Conservation (phyloP, 345 rosid genomes). For the Mallotus nudiflorus region DNA sequence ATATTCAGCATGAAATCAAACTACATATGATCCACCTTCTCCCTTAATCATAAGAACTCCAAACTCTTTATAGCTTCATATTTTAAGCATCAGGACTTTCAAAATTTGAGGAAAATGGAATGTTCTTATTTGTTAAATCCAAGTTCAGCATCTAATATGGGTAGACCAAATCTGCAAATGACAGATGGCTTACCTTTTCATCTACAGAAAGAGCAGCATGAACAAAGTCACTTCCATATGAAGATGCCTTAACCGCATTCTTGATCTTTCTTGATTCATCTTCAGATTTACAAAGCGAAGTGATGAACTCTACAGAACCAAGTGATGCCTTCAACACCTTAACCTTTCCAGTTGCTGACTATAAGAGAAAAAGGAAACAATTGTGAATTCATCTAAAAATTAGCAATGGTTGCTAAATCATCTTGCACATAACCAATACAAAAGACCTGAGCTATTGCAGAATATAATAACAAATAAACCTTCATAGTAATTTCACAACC, state of each 20-base stretch:
- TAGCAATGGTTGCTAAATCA: constrained; percentile 22
- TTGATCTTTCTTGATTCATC: constrained; percentile 68
- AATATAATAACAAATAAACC: background rate
- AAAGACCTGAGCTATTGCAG: background rate
- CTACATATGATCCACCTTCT: background rate
- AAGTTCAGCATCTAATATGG: background rate
- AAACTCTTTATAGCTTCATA: background rate
- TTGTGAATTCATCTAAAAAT: constrained; percentile 8
- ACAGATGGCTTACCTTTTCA: constrained; percentile 59
- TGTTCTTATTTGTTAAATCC: too few relatives aligned
- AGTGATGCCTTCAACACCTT: constrained; percentile 75
- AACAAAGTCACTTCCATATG: constrained; percentile 77
- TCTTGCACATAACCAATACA: background rate
- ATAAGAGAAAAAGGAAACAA: constrained; percentile 29
- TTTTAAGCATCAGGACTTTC: background rate
- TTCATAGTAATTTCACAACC: background rate
- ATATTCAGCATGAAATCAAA: background rate
- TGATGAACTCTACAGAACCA: constrained; percentile 90
- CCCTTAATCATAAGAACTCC: background rate
- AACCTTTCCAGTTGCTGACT: constrained; percentile 59
- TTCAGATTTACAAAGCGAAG: constrained; percentile 75
- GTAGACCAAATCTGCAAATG: background rate
- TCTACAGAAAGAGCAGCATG: constrained; percentile 95
- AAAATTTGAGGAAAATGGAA: background rate
- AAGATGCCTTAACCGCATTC: constrained; percentile 78